Evolutionary conservation across 371 early-diverging fungal species (phyloP), one percentile per base, ranked within the genome.

Genomic region (Choanephora cucurbitarum): DNA sequence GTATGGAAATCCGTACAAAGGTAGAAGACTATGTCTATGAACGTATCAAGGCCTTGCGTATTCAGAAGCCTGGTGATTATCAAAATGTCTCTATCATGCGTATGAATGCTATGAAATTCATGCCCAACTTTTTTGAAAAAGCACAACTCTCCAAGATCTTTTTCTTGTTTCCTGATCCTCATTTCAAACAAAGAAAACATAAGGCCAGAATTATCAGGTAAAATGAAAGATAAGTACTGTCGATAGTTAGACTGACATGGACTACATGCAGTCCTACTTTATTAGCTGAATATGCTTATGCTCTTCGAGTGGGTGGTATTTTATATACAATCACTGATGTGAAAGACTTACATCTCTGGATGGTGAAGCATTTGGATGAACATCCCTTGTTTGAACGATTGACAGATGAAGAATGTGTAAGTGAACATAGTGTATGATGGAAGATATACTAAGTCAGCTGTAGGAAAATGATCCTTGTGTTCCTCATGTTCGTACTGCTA

Each of bases 101-200:
- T 40, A 96, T 97, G 87, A 99, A 99, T 75, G 98, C 97, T 51
- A 95, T 99, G 95, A 96, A 99, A 74, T 99, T 97, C 70, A 72
- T 97, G 67, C 97, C 98, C 54, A 98, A 99, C 83, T 97, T 99
- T 72, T 97, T 99, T 66, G 81, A 85, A 57, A 94, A 95, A 79
- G 94, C 85, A 49, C 69, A 93, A 86, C 81, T 99, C 41, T 83
- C 90, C 34, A 99, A 99, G 77, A 85, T 99, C 70, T 99, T 99
- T 70, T 95, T 99, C 72, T 83, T 99, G 63, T 94, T 93, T 65
- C 95, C 98, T 46, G 99, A 99, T 77, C 99, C 99, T 22, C 99
- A 99, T 68, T 99, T 99, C 75, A 99, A 99, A 73, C 98, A 95
- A 69, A 87, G 93, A 73, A 99, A 99, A 79, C 98, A 99, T 78